Conservation (phyloP, 169 alveolate species). For the Babesia caballi region DNA sequence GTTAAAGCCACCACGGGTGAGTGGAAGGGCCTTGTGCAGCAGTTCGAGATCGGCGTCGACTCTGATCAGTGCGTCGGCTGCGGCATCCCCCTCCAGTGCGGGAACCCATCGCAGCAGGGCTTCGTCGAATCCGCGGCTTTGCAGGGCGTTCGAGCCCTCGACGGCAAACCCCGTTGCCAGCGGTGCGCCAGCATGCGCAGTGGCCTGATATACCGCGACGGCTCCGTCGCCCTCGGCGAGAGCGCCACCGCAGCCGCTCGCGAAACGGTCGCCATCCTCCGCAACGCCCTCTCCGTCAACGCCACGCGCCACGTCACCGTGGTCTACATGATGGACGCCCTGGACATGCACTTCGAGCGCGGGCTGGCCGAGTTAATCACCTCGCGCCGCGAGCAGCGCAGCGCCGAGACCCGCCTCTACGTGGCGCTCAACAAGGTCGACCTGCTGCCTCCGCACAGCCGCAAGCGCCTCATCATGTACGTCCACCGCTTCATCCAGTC, state of each 20-base stretch:
- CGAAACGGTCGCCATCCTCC: constrained; percentile 38
- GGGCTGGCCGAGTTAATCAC: constrained; percentile 35
- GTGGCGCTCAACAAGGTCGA: constrained; percentile 54
- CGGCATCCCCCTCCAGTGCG: constrained; percentile 67
- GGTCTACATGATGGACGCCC: constrained; percentile 52
- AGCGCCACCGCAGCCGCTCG: constrained; percentile 45
- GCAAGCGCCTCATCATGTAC: constrained; percentile 30
- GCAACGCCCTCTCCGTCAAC: constrained; percentile 33
- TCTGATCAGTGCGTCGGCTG: constrained; percentile 67
- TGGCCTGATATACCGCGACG: constrained; percentile 22
- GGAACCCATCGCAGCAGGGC: constrained; percentile 4
- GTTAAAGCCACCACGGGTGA: neutral
- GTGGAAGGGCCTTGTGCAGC: constrained; percentile 32
- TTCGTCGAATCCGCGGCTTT: constrained; percentile 4
- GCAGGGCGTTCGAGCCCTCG: neutral
- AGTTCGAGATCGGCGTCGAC: constrained; percentile 17
- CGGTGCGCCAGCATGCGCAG: constrained; percentile 49
- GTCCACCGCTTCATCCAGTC: constrained; percentile 34
- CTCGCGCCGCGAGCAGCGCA: constrained; percentile 6
- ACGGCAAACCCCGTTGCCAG: constrained; percentile 15
- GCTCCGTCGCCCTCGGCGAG: constrained; percentile 8
- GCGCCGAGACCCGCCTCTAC: constrained; percentile 23
- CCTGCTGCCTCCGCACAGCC: constrained; percentile 46
- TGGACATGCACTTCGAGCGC: constrained; percentile 47
- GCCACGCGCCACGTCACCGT: constrained; percentile 28